These are phyloP conservation scores for Eucalyptus pumila DNA, from an alignment of 345 rosid genomes.

Conservation along the genomic window DNA sequence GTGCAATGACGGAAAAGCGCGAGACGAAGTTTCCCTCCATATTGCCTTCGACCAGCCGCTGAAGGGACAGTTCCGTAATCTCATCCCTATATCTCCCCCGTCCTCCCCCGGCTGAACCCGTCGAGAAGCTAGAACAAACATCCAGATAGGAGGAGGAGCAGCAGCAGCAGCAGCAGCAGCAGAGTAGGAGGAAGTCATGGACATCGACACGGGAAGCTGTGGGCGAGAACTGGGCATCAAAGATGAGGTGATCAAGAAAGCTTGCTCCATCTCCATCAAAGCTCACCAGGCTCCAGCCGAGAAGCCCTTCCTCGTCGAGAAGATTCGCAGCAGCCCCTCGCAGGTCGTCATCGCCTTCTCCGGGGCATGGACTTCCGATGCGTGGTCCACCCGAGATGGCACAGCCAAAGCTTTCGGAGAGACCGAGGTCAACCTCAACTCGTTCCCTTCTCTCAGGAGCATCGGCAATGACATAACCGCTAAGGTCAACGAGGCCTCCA, in stretches of 20 bases:
- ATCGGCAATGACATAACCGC: constrained; percentile 36
- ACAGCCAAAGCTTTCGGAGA: constrained; percentile 35
- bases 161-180: not conserved
- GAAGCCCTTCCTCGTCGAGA: constrained; percentile 6
- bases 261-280: constrained; percentile 20
- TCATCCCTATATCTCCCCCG: not conserved
- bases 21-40: not conserved
- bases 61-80: not conserved
- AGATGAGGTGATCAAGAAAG: constrained; percentile 21
- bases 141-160: not conserved
- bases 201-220: not conserved
- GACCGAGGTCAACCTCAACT: constrained; percentile 13
- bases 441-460: constrained; percentile 47
- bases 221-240: not conserved
- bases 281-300: constrained; percentile 13
- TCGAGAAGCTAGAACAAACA: not conserved
- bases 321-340: not conserved
- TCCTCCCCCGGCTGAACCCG: not conserved
- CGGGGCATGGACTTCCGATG: constrained; percentile 22
- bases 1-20: not conserved
- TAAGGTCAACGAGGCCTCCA: constrained; percentile 53
- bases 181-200: not conserved
- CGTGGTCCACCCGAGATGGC: constrained; percentile 14
- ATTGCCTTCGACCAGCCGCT: not conserved
- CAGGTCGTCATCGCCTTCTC: constrained; percentile 35